Evolutionary conservation across 108 stramenopile species (phyloP), one percentile per base, ranked within the genome.

Genomic region (Skeletonema costatum): DNA sequence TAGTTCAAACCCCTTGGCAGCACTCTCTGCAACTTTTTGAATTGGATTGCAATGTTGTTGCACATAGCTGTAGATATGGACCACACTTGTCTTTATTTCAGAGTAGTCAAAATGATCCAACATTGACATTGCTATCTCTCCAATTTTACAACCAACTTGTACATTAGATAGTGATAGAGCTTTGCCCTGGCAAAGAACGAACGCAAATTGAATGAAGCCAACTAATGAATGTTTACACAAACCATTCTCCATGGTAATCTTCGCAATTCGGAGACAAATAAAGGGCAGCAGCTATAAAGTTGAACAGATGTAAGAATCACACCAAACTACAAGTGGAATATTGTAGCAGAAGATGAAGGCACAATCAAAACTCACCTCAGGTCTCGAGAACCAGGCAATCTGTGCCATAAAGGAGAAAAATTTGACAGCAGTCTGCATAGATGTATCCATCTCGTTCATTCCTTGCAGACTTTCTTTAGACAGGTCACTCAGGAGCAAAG

Each of bases 1-100:
- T 9, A 66, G 21, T 31, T 81, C 74, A 66, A 62, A 75, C 21
- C 63, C 63, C 63, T 39, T 35, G 63, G 14, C 16, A 56, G 10
- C 19, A 56, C 53, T 56, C 19, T 25, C 53, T 5, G 25, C 53
- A 4, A 56, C 53, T 56, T 56, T 56, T 56, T 56, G 53, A 25
- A 56, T 7, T 29, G 53, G 53, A 56, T 29, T 8, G 19, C 21
- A 56, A 25, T 29, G 17, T 11, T 56, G 53, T 4, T 29, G 53
- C 29, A 56, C 53, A 25, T 56, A 56, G 21, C 53, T 56, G 53
- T 56, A 56, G 4, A 56, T 2, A 25, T 9, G 16, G 21, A n/a
- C 21, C 25, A 56, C 53, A 21, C 8, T 56, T 9, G 53, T 8
- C 53, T 56, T 56, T 25, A 56, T 0, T 25, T 25, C 53, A 6